Conservation (phyloP, 2,329 filamentous ascomycete species). For the Ascochyta fabae region DNA sequence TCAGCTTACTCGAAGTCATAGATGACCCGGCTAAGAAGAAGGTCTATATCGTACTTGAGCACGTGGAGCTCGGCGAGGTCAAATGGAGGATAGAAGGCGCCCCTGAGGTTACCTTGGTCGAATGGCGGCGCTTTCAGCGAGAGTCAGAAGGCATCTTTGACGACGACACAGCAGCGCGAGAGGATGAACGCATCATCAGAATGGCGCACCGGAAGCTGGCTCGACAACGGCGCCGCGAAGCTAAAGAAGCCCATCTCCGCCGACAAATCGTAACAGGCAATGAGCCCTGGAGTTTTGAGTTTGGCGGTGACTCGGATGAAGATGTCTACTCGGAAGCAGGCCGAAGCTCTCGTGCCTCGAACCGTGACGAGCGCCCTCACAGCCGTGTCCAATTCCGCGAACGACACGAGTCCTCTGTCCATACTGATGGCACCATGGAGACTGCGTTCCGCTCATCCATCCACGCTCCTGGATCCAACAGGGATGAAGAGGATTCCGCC, state of each 20-base stretch:
- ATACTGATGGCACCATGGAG: conserved; percentile 41
- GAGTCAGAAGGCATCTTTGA: conserved; percentile 62
- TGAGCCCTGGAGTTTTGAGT: conserved; percentile 84
- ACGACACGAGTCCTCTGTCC: conserved; percentile 23
- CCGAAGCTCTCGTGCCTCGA: conserved; percentile 35
- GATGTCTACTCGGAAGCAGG: conserved; percentile 53
- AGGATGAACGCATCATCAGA: conserved; percentile 53
- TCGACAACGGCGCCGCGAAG: conserved; percentile 49
- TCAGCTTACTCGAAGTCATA: conserved; percentile 94
- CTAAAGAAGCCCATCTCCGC: conserved; percentile 46
- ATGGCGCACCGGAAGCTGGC: conserved; percentile 50
- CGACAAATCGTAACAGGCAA: conserved; percentile 52
- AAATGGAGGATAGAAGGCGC: conserved; percentile 90
- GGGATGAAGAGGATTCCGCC: conserved; percentile 18
- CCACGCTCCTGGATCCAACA: conserved; percentile 23
- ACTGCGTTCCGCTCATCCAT: conserved; percentile 42
- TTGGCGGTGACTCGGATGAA: conserved; percentile 68
- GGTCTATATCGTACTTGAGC: conserved; percentile 97
- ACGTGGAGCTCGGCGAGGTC: conserved; percentile 92
- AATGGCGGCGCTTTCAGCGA: conserved; percentile 79
- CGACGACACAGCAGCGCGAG: conserved; percentile 50
- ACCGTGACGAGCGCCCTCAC: conserved; percentile 27
- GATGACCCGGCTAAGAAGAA: conserved; percentile 96
- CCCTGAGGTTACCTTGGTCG: conserved; percentile 80
- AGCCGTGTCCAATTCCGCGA: conserved; percentile 30